Base-by-base conservation (phyloP, 768 basidiomycete species). In the Grammothele lineata region DNA sequence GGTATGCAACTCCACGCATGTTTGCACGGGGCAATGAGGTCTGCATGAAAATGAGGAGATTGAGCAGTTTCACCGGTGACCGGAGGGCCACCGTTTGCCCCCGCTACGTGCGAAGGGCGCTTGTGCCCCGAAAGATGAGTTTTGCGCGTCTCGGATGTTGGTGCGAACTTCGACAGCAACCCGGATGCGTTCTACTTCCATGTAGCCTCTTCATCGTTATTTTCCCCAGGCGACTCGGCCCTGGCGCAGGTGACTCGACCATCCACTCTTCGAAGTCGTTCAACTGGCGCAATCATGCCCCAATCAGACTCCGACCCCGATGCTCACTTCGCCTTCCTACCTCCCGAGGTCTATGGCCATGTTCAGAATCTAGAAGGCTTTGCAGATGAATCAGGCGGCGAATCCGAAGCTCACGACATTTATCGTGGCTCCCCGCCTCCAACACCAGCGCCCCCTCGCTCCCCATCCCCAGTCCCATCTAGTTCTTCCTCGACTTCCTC, bases 341-440 rank as follows among this genome's bases (percentile, higher is more conserved):
- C 42, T n/a, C 46, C 51, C 11, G 51, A 53, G 37, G 26, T 53
- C 34, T 53, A 53, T 36, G 51, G 51, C 38, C 41, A 40, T 17
- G 51, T 48, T 8, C 33, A 47, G 4, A 44, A 53, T 19, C 51
- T 46, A 2, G 50, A 18, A 17, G 41, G 36, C 27, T 18, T 52
- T 17, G 33, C 45, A 5, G 47, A 53, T n/a, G 38, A 25, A 6
- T 39, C 46, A 7, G 46, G 45, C 34, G 38, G 43, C 8, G 54
- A 57, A 37, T 60, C 57, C 25, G 57, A 59, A n/a, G 66, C 71
- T 35, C 60, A 67, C 26, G 82, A 85, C 58, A 83, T 85, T 51
- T 85, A 81, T 59, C 75, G 83, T 52, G 84, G 82, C 19, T 69
- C 70, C 21, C 68, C 66, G 19, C 70, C 71, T 14, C 53, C 64